Conservation (phyloP, 805 yeast genomes). For the Aciculoconidium aculeatum region DNA sequence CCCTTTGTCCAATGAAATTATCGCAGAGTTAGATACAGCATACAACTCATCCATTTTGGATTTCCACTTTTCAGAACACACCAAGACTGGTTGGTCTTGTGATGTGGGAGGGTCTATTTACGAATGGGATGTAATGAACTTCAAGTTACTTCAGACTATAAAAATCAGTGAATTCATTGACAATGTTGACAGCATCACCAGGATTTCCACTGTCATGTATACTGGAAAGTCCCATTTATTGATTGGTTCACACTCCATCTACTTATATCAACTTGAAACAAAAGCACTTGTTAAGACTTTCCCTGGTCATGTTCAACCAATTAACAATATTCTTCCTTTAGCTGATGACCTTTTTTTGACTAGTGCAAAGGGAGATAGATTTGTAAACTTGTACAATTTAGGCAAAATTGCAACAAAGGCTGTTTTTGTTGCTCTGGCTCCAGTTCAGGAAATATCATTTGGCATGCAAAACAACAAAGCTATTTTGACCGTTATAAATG, state of each 20-base stretch:
- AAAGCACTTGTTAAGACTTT: constrained; percentile 42
- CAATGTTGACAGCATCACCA: constrained; percentile 28
- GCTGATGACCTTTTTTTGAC: constrained; percentile 51
- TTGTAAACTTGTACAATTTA: constrained; percentile 63
- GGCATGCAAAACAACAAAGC: constrained; percentile 26
- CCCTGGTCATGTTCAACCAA: constrained; percentile 75
- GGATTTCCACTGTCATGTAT: constrained; percentile 22
- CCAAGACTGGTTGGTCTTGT: constrained; percentile 49
- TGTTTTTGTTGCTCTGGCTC: constrained; percentile 67
- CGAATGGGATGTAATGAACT: constrained; percentile 55
- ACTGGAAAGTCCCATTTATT: constrained; percentile 41
- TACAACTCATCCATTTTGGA: constrained; percentile 43
- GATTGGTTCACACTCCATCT: constrained; percentile 63
- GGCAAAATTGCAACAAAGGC: constrained; percentile 38
- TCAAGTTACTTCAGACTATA: constrained; percentile 37
- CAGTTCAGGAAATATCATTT: constrained; percentile 43
- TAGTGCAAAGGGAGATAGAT: constrained; percentile 75
- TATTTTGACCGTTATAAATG: constrained; percentile 55
- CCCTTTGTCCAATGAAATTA: constrained; percentile 55
- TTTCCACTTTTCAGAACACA: constrained; percentile 38
- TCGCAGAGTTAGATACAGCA: constrained; percentile 46
- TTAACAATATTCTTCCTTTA: constrained; percentile 43
- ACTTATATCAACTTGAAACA: constrained; percentile 40
- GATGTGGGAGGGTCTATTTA: constrained; percentile 53
- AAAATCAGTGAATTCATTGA: constrained; percentile 34